Evolutionary conservation across 2,329 filamentous ascomycete genomes (phyloP).

Genomic region (Alternaria triticina): DNA sequence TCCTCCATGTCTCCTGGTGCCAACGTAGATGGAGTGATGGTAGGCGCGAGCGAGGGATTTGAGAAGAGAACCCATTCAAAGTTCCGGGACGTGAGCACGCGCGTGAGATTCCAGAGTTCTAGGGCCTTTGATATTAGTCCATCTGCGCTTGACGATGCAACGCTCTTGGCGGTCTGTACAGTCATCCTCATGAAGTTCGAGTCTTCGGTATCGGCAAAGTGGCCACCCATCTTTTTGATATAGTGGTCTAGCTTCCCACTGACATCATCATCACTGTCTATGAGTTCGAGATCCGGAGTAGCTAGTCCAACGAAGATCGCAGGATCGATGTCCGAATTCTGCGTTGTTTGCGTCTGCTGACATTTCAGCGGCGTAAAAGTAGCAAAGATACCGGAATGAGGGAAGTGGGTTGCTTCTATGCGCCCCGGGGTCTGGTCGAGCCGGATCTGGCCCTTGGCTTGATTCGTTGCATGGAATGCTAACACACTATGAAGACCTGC

Average conservation of each 20-base stretch:
- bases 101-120: constrained; percentile 64
- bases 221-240: constrained; percentile 56
- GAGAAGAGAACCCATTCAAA: constrained; percentile 58
- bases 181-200: constrained; percentile 61
- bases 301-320: constrained; percentile 38
- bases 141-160: constrained; percentile 48
- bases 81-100: constrained; percentile 59
- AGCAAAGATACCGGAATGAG: constrained; percentile 54
- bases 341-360: constrained; percentile 29
- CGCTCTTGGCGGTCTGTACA: constrained; percentile 44
- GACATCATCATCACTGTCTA: constrained; percentile 60
- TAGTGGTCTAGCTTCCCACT: constrained; percentile 61
- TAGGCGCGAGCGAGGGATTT: constrained; percentile 50
- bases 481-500: constrained; percentile 60
- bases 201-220: constrained; percentile 57
- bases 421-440: constrained; percentile 58
- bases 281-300: constrained; percentile 52
- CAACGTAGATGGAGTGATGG: constrained; percentile 41
- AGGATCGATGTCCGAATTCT: constrained; percentile 45
- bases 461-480: constrained; percentile 58
- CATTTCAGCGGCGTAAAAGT: constrained; percentile 55
- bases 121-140: constrained; percentile 58
- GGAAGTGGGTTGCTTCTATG: constrained; percentile 61
- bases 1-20: constrained; percentile 38
- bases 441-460: constrained; percentile 56